Evolutionary conservation across 441 rosid genomes (phyloP), one percentile per base, ranked within the genome.

Genomic region (Croton setiger): DNA sequence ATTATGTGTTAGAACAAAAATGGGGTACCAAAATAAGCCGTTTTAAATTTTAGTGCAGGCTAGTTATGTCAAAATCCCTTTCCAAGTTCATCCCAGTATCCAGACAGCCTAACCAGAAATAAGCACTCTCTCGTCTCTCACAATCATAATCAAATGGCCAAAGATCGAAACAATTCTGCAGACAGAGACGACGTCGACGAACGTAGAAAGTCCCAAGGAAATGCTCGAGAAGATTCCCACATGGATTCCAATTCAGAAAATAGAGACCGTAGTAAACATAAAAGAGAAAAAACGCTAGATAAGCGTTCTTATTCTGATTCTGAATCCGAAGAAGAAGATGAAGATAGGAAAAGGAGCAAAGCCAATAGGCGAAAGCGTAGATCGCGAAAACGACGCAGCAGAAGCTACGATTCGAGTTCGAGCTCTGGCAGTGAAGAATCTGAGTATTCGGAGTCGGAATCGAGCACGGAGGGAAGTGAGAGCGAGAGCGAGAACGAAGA

Each of bases 111-210:
- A 48, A 48, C 52, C 52, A 48, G 49, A 48, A 48, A 48, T 14
- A 48, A 48, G n/a, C n/a, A 27, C 31, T 27, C 31, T 27, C 31
- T 27, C 31, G 31, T 27, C 52, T 48, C 55, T 51, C 55, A 6
- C 7, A 18, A 18, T 51, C 55, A 18, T 5, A 51, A 51, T 18
- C 55, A n/a, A 51, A 5, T 86, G 90, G 84, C 76, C 27, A 74
- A 72, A 70, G 80, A 80, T 80, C 76, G 76, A 74, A 81, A 79
- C 63, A 81, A 76, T 52, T 59, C 82, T 53, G 74, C 63, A 23
- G 83, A 31, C 54, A 67, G 57, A 66, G 74, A 63, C n/a, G 65
- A 47, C 5, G 5, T 53, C 1, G 72, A 70, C n/a, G 84, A 67
- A n/a, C 81, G 60, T 37, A 48, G 68, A 43, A 81, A 78, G 10